phyloP scores from a whole-genome alignment of 129 eudicot genomes.

The Lactuca sativa region DNA sequence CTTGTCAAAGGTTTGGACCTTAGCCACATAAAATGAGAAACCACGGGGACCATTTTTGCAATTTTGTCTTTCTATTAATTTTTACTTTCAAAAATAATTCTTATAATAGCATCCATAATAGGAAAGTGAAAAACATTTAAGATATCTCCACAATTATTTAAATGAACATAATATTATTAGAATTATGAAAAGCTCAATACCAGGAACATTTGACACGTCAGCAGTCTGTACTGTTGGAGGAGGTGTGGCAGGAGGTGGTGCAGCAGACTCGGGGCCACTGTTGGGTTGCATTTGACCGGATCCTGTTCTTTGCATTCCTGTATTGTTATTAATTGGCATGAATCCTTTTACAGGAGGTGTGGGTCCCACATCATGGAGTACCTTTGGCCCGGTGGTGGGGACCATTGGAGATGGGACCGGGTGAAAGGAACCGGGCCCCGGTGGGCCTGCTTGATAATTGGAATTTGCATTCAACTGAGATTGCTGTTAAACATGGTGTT shows the following conservation, averaged over 20 bases:
- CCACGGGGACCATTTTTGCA: too few relatives aligned
- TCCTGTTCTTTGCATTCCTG: slow-evolving; percentile 57
- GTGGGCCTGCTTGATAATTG: slow-evolving; percentile 53
- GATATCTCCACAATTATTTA: too few relatives aligned
- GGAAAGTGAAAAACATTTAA: too few relatives aligned
- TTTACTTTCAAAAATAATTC: too few relatives aligned
- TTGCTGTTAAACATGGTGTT: slow-evolving; percentile 6
- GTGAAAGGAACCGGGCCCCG: slow-evolving; percentile 44
- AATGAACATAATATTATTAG: too few relatives aligned
- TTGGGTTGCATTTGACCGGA: slow-evolving; percentile 52
- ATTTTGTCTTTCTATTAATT: too few relatives aligned
- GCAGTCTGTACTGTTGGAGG: slow-evolving; percentile 85
- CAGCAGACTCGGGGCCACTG: slow-evolving; percentile 36
- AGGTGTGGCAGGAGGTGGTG: slow-evolving; percentile 51
- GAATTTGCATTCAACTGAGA: slow-evolving; percentile 54
- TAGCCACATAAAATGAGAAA: too few relatives aligned
- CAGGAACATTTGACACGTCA: slow-evolving; percentile 78
- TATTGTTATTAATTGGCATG: slow-evolving; percentile 48
- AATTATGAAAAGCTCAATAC: slow-evolving; percentile 27
- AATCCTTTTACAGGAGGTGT: slow-evolving; percentile 51
- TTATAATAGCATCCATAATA: too few relatives aligned
- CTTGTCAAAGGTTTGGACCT: too few relatives aligned
- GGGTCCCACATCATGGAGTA: slow-evolving; percentile 54
- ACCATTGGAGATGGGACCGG: slow-evolving; percentile 49
- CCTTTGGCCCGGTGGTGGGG: slow-evolving; percentile 45